A percentile compares a stretch with the other conserved stretches of the same genome.
phyloP scores from a whole-genome alignment of 768 basidiomycete species.

The Leucocoprinus leucothites region DNA sequence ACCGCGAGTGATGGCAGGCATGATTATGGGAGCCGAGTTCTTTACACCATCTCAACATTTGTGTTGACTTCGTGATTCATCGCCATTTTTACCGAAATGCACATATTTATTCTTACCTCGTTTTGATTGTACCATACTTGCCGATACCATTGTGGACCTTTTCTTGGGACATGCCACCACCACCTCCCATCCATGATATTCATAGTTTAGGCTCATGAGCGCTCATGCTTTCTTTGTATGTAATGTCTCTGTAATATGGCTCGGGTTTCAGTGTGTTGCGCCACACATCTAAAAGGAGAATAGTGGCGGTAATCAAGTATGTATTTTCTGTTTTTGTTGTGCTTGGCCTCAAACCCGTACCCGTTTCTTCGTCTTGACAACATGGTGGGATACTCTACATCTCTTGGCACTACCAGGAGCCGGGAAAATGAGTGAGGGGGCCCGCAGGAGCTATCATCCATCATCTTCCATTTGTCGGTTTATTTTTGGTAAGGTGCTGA shows the following conservation, averaged over 20 bases:
- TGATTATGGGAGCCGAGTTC: conserved; percentile 4
- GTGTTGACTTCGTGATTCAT: conserved; percentile 4
- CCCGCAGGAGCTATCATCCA: neutral
- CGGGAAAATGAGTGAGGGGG: neutral
- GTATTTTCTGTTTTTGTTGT: neutral
- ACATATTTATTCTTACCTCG: conserved; percentile 9
- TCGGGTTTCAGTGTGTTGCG: neutral
- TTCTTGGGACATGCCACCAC: conserved; percentile 3
- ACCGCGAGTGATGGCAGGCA: conserved; percentile 23
- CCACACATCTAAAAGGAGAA: neutral
- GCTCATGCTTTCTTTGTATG: conserved; percentile 5
- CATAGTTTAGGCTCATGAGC: neutral
- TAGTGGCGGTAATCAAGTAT: neutral
- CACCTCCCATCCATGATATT: neutral
- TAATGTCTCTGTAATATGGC: conserved; percentile 10
- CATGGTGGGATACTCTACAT: neutral
- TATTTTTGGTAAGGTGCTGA: no score
- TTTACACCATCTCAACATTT: conserved; percentile 1
- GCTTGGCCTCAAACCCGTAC: no score
- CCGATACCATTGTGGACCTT: conserved; percentile 9
- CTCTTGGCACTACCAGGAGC: conserved; percentile 1
- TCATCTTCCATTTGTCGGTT: neutral
- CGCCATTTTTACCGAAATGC: neutral
- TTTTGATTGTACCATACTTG: conserved; percentile 12
- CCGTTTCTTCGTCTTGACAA: no score